Conservation (phyloP, 257 asterid genomes). For the Ilex aquifolium region DNA sequence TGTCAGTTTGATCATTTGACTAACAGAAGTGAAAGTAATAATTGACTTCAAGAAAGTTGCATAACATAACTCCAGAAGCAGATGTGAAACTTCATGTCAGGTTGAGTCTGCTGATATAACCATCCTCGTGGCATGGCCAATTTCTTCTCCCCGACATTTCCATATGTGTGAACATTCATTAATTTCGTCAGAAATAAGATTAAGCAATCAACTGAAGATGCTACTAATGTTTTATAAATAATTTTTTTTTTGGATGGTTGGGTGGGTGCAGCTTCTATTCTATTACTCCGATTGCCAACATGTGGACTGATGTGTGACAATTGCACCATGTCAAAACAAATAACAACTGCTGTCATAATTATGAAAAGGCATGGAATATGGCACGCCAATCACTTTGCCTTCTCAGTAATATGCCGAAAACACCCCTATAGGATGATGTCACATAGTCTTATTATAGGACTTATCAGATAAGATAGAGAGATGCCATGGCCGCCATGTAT, state of each 20-base stretch:
- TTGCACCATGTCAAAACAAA: no score
- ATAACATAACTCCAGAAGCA: neutral
- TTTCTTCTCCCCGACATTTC: neutral
- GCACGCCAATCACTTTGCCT: no score
- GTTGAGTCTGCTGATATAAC: neutral
- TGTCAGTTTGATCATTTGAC: neutral
- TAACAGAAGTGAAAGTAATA: neutral
- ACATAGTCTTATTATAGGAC: no score
- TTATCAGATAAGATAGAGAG: no score
- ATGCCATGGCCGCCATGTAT: no score
- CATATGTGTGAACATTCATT: neutral
- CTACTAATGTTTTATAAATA: neutral
- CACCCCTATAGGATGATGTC: no score
- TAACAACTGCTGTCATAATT: no score
- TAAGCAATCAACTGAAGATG: neutral
- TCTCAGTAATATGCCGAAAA: no score
- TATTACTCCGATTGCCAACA: neutral
- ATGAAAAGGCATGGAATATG: no score
- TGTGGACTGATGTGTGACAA: neutral
- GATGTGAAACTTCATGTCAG: neutral
- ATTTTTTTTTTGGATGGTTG: neutral
- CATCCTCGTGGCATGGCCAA: neutral
- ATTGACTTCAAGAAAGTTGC: neutral
- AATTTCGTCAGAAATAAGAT: neutral
- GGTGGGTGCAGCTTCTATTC: neutral